Percentiles rank a stretch among this genome's conserved stretches.
phyloP scores from a whole-genome alignment of 192 early-diverging fungal genomes.

The Coemansia erecta region DNA sequence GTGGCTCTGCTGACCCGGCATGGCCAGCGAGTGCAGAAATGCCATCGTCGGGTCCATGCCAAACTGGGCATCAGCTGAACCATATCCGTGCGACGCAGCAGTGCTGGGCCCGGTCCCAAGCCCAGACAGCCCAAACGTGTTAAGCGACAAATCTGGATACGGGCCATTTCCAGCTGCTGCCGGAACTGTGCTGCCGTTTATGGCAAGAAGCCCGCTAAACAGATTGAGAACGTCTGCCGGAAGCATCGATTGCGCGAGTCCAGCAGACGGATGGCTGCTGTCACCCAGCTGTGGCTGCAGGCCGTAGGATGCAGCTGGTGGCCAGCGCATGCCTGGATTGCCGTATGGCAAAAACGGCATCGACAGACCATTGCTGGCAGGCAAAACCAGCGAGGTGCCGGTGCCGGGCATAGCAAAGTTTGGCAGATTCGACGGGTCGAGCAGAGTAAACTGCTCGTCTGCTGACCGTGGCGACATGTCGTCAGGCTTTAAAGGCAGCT shows the following conservation, averaged over 20 bases:
- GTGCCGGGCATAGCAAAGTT: conserved; percentile 37
- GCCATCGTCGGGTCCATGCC: too few relatives aligned
- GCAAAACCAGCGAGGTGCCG: conserved; percentile 9
- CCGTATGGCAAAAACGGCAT: conserved; percentile 2
- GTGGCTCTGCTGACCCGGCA: too few relatives aligned
- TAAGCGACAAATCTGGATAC: conserved; percentile 12
- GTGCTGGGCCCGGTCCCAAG: background rate
- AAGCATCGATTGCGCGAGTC: conserved; percentile 2
- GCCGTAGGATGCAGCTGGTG: conserved; percentile 3
- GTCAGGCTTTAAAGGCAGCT: conserved; percentile 48
- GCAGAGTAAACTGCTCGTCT: conserved; percentile 37
- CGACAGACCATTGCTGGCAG: background rate
- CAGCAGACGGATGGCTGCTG: conserved; percentile 2
- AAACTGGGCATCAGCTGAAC: too few relatives aligned
- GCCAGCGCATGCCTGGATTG: conserved; percentile 10
- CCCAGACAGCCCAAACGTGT: conserved; percentile 9
- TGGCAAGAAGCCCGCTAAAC: conserved; percentile 27
- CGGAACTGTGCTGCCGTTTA: background rate
- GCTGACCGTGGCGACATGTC: conserved; percentile 24
- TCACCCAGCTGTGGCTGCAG: conserved; percentile 5
- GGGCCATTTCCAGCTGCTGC: background rate
- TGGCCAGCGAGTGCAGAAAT: too few relatives aligned
- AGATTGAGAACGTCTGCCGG: conserved; percentile 21
- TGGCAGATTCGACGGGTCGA: conserved; percentile 50
- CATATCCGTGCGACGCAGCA: too few relatives aligned